Evolutionary conservation across 345 rosid genomes (phyloP), one percentile per base, ranked within the genome.

Genomic region (Psidium guajava): DNA sequence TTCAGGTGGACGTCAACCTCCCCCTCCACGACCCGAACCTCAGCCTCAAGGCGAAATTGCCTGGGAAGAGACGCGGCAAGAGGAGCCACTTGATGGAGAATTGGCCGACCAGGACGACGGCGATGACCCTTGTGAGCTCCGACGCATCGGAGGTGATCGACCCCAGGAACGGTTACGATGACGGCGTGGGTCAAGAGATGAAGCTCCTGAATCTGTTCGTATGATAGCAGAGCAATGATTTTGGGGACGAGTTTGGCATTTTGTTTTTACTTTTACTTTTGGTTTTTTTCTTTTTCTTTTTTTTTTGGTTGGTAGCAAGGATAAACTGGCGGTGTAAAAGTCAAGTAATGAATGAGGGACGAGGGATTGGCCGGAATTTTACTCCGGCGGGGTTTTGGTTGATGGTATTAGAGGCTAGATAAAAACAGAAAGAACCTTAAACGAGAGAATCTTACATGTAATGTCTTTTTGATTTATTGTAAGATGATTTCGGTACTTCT

Each of bases 131-230:
- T 59, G 50, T 83, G 74, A 40, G 85, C 47, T 86, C 88, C 47
- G 86, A 87, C 13, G 44, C 27, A 56, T 87, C 88, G 56, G 86
- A 84, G 73, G 73, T 81, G 52, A 73, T 85, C 42, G 82, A 73
- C 50, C 58, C 54, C 58, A 57, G 51, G 42, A 87, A 28, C 74
- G 85, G 86, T 47, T 49, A 13, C 52, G 20, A 84, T 77, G 59
- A 53, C 59, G 58, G 54, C 36, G 49, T 28, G 77, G 36, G 69
- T 58, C 83, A 42, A 28, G 88, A 89, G 84, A 93, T 85, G 57
- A 92, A 91, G 90, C 94, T 93, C 50, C 83, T 95, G 88, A 94
- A 95, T 84, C 92, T 95, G n/a, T 95, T 95, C 83, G 89, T 91
- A 83, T 95, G 87, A 91, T 54, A 64, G 55, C 57, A 49, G 73